Conservation (phyloP, 2,329 filamentous ascomycete species). For the Cytospora leucostoma region DNA sequence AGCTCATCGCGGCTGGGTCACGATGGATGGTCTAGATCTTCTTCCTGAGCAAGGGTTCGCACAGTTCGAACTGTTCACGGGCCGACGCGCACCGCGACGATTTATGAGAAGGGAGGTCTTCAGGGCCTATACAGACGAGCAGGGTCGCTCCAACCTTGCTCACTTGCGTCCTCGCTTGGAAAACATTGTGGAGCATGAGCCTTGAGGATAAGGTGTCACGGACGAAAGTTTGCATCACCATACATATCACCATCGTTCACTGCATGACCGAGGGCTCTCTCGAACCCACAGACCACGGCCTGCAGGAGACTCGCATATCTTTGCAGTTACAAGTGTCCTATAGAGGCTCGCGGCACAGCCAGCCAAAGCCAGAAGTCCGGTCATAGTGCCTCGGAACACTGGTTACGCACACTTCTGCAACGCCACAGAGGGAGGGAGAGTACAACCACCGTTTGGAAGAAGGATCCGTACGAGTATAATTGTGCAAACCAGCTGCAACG, state of each 20-base stretch:
- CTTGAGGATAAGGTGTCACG: constrained; percentile 31
- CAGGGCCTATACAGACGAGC: constrained; percentile 46
- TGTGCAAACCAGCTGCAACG: background rate
- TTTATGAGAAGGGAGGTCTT: constrained; percentile 70
- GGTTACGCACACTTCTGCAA: background rate
- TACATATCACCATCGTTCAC: background rate
- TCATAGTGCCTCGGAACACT: background rate
- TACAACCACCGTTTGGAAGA: background rate
- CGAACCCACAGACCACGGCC: background rate
- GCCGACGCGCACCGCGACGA: constrained; percentile 66
- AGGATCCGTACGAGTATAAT: background rate
- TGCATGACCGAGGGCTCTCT: background rate
- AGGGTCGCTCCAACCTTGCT: constrained; percentile 42
- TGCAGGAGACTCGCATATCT: background rate
- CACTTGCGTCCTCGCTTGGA: constrained; percentile 45
- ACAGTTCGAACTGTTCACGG: constrained; percentile 80
- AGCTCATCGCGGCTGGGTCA: constrained; percentile 67
- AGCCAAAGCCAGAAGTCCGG: background rate
- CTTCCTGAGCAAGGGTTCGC: constrained; percentile 78
- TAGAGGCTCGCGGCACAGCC: background rate
- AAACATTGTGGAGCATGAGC: constrained; percentile 44
- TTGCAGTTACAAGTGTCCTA: background rate
- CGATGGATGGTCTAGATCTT: constrained; percentile 74
- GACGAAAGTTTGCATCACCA: background rate
- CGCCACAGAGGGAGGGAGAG: background rate